A percentile compares a stretch with the other conserved stretches of the same genome.
These are phyloP conservation scores for Penicillium argentinense DNA, from an alignment of 495 filamentous ascomycete species.

Conservation along the genomic window DNA sequence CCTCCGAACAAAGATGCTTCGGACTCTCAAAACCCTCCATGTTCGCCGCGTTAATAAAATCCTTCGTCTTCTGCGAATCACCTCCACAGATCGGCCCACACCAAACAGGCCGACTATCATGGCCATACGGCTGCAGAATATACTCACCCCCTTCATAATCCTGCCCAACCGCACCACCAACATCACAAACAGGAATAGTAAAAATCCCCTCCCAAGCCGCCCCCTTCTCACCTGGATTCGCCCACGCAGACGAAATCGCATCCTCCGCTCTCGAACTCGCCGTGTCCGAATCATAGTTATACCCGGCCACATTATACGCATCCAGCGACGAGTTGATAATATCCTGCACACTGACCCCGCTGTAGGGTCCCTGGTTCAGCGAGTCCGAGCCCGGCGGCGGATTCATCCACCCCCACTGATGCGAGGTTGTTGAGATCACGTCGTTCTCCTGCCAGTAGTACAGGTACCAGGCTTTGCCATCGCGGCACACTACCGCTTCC, in stretches of 20 bases:
- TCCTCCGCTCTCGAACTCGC: slow-evolving; percentile 11
- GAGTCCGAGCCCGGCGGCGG: slow-evolving; percentile 12
- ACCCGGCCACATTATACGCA: slow-evolving; percentile 24
- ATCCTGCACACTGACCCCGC: slow-evolving; percentile 18
- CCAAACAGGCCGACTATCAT: slow-evolving; percentile 26
- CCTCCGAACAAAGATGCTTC: slow-evolving; percentile 16
- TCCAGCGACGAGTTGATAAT: slow-evolving; percentile 27
- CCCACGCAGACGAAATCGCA: slow-evolving; percentile 19
- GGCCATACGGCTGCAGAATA: slow-evolving; percentile 25
- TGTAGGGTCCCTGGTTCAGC: slow-evolving; percentile 18
- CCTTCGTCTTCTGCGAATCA: slow-evolving; percentile 15
- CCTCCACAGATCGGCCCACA: slow-evolving; percentile 25
- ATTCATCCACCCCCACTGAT: slow-evolving; percentile 29
- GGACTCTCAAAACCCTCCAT: slow-evolving; percentile 23
- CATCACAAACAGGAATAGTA: slow-evolving; percentile 30
- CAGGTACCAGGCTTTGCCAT: slow-evolving; percentile 31
- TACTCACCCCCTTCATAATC: slow-evolving; percentile 17
- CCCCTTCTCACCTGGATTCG: slow-evolving; percentile 20
- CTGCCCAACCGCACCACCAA: slow-evolving; percentile 12
- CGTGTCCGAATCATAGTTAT: slow-evolving; percentile 18
- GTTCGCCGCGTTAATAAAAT: slow-evolving; percentile 22
- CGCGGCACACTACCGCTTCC: slow-evolving; percentile 13
- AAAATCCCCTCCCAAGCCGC: slow-evolving; percentile 30
- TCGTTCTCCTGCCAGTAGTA: slow-evolving; percentile 29
- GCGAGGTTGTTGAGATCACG: slow-evolving; percentile 14